These are phyloP conservation scores for Naegleria lovaniensis DNA, from an alignment of 208 protist species.

Conservation along the genomic window DNA sequence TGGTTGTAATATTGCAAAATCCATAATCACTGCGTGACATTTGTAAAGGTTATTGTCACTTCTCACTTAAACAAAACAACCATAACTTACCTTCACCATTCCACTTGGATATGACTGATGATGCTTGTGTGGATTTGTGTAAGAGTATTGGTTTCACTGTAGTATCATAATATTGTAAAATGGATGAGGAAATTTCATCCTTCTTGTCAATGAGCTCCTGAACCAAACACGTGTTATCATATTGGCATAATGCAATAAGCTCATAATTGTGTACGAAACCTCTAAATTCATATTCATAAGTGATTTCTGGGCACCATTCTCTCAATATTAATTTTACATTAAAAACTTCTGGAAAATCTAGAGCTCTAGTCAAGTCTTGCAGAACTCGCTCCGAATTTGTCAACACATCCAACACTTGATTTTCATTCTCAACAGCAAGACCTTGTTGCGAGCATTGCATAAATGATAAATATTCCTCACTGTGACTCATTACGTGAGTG, in stretches of 20 bases:
- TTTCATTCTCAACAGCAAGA: not conserved
- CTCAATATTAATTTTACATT: not conserved
- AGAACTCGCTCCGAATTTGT: not conserved
- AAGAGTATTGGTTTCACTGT: not conserved
- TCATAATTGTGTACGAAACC: not conserved
- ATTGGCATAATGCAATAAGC: not conserved
- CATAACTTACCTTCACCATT: not conserved
- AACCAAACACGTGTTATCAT: not conserved
- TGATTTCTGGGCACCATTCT: not conserved
- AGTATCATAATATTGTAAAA: not conserved
- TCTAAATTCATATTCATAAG: conserved; percentile 5
- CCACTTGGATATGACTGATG: not conserved
- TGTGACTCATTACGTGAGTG: not conserved
- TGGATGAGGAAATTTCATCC: not conserved
- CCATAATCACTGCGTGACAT: not conserved
- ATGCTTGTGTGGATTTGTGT: not conserved
- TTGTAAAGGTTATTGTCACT: too few species aligned
- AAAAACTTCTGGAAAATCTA: not conserved
- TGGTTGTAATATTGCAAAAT: not conserved
- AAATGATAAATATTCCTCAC: not conserved
- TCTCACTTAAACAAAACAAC: too few species aligned
- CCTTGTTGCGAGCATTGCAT: not conserved
- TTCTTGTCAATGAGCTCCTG: not conserved
- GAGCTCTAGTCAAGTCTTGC: not conserved
- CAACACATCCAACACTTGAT: not conserved